Conservation (phyloP, 2,329 filamentous ascomycete genomes). For the Aspergillus texensis region DNA sequence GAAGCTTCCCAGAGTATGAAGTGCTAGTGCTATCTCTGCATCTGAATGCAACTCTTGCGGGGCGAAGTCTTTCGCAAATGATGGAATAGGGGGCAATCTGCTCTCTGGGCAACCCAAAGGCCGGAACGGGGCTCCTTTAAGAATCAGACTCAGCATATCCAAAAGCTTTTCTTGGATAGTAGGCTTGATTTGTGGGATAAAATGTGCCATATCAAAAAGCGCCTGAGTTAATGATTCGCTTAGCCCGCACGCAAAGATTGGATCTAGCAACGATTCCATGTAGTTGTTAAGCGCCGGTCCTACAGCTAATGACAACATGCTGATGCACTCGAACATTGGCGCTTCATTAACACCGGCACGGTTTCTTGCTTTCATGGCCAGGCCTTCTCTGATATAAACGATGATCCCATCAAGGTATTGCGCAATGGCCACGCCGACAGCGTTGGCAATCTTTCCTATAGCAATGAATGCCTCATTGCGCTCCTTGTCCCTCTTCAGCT, state of each 20-base stretch:
- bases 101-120: constrained; percentile 90
- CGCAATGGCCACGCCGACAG: constrained; percentile 91
- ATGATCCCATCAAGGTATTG: constrained; percentile 94
- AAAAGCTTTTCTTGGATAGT: constrained; percentile 92
- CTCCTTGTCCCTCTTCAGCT: constrained; percentile 94
- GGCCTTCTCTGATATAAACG: constrained; percentile 87
- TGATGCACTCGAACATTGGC: constrained; percentile 96
- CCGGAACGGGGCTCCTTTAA: constrained; percentile 89
- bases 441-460: constrained; percentile 94
- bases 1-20: constrained; percentile 96
- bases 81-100: constrained; percentile 76
- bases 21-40: constrained; percentile 84
- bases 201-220: constrained; percentile 97
- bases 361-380: constrained; percentile 75
- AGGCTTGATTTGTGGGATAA: constrained; percentile 90
- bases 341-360: constrained; percentile 61
- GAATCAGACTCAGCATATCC: constrained; percentile 90
- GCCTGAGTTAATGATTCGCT: constrained; percentile 94
- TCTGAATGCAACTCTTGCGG: constrained; percentile 80
- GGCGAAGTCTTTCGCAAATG: constrained; percentile 86
- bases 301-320: constrained; percentile 90
- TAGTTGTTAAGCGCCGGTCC: constrained; percentile 98
- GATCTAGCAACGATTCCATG: constrained; percentile 91
- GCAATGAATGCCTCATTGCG: constrained; percentile 92
- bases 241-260: constrained; percentile 94